Evolutionary conservation across 495 filamentous ascomycete species (phyloP).

Genomic region (Neurospora sp.): DNA sequence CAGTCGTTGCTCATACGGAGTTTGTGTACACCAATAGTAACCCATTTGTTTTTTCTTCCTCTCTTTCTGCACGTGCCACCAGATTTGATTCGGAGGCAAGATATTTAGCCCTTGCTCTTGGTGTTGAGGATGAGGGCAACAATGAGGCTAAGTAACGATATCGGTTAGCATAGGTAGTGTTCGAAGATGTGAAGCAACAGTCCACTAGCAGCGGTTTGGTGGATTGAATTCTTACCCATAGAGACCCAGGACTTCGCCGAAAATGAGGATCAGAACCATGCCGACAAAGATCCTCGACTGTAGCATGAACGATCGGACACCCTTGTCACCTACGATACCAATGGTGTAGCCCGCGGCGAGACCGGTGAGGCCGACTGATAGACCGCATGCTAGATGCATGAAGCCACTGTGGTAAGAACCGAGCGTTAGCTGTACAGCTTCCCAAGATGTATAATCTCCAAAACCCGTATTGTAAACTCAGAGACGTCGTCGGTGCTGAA

Average conservation of each 20-base stretch:
- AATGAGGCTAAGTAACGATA: slow-evolving; percentile 25
- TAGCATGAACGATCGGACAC: slow-evolving; percentile 88
- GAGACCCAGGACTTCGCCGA: slow-evolving; percentile 91
- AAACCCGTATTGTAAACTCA: background rate
- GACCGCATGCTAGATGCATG: slow-evolving; percentile 85
- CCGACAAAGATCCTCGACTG: slow-evolving; percentile 94
- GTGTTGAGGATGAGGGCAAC: slow-evolving; percentile 44
- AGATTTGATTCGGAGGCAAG: background rate
- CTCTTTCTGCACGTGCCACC: background rate
- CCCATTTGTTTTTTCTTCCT: background rate
- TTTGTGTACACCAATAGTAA: background rate
- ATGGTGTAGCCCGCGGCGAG: slow-evolving; percentile 97
- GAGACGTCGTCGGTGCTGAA: background rate
- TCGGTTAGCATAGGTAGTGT: background rate
- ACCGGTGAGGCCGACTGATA: slow-evolving; percentile 84
- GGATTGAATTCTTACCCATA: slow-evolving; percentile 61
- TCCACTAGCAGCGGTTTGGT: background rate
- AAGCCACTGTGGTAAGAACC: slow-evolving; percentile 50
- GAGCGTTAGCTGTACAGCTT: slow-evolving; percentile 11
- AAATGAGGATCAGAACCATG: slow-evolving; percentile 98
- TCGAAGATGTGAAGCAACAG: background rate
- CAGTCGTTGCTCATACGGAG: background rate
- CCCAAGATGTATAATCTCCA: background rate
- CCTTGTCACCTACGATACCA: slow-evolving; percentile 88
- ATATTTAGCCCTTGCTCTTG: slow-evolving; percentile 41